Percentiles rank a stretch among this genome's conserved stretches.
Conservation (phyloP, 1,284 basidiomycete species). For the Rhodofomes roseus region DNA sequence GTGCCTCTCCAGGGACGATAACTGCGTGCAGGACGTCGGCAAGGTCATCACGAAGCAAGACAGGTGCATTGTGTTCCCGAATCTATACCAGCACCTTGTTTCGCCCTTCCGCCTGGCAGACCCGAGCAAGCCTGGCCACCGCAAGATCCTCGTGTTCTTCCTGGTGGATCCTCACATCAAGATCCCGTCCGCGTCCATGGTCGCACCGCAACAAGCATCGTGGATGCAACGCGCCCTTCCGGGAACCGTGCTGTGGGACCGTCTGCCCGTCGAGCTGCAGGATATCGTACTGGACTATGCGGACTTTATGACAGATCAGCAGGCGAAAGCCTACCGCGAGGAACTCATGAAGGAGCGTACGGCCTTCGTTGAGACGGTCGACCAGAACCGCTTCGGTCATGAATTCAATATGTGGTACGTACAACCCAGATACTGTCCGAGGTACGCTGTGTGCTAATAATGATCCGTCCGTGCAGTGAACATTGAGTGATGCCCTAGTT, state of each 20-base stretch:
- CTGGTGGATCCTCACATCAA: conserved; percentile 25
- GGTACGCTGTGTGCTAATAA: background rate
- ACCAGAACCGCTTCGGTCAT: conserved; percentile 10
- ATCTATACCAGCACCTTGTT: conserved; percentile 34
- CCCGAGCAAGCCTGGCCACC: conserved; percentile 25
- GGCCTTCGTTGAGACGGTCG: conserved; percentile 7
- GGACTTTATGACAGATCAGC: conserved; percentile 5
- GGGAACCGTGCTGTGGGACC: conserved; percentile 15
- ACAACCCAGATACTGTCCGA: no score
- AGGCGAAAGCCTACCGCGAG: conserved; percentile 11
- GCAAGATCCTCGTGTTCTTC: conserved; percentile 33
- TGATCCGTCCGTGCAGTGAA: background rate
- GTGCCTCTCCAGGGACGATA: conserved; percentile 9
- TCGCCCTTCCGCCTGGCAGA: conserved; percentile 29
- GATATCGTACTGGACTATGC: conserved; percentile 7
- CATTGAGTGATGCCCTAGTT: background rate
- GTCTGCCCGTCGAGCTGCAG: conserved; percentile 10
- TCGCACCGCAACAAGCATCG: background rate
- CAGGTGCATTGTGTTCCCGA: conserved; percentile 27
- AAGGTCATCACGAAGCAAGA: conserved; percentile 18
- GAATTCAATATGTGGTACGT: conserved; percentile 15
- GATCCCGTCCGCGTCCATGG: conserved; percentile 1
- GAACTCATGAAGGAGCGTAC: conserved; percentile 15
- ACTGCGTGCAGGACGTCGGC: conserved; percentile 10
- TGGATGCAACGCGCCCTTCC: conserved; percentile 25